Conservation (phyloP, 2,329 filamentous ascomycete species). For the Colletotrichum theobromicola region DNA sequence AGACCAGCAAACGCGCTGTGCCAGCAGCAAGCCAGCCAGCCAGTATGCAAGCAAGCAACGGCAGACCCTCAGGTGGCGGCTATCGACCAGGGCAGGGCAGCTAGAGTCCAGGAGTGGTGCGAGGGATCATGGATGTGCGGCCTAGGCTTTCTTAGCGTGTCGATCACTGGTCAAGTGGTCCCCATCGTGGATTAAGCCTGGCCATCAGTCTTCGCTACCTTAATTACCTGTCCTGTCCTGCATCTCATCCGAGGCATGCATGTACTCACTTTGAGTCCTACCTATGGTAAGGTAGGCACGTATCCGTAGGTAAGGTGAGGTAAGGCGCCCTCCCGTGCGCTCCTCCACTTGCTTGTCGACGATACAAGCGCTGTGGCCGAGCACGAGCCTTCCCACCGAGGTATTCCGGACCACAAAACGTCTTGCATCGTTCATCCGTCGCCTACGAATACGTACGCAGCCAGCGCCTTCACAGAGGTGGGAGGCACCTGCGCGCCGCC, state of each 20-base stretch:
- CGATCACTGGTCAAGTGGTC: conserved; percentile 10
- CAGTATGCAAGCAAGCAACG: neutral
- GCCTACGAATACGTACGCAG: neutral
- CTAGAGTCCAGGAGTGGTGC: neutral
- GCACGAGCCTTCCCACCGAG: neutral
- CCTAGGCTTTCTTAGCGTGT: conserved; percentile 9
- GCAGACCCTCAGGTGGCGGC: neutral
- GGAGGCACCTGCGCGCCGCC: neutral
- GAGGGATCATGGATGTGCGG: neutral
- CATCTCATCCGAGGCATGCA: neutral
- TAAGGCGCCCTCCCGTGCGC: neutral
- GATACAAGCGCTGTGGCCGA: neutral
- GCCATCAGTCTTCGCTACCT: neutral
- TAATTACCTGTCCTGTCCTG: no score
- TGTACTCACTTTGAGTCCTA: neutral
- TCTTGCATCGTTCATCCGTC: neutral
- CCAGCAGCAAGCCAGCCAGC: no score
- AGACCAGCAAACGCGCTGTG: neutral
- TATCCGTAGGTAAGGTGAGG: no score
- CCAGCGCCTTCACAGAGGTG: neutral
- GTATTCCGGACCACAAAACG: neutral
- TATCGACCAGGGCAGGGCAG: neutral
- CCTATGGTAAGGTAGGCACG: no score
- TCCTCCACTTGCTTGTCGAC: no score
- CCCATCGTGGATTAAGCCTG: neutral